A percentile compares a stretch with the other conserved stretches of the same genome.
Conservation (phyloP, 768 basidiomycete species). For the Cantharellus anzutake region DNA sequence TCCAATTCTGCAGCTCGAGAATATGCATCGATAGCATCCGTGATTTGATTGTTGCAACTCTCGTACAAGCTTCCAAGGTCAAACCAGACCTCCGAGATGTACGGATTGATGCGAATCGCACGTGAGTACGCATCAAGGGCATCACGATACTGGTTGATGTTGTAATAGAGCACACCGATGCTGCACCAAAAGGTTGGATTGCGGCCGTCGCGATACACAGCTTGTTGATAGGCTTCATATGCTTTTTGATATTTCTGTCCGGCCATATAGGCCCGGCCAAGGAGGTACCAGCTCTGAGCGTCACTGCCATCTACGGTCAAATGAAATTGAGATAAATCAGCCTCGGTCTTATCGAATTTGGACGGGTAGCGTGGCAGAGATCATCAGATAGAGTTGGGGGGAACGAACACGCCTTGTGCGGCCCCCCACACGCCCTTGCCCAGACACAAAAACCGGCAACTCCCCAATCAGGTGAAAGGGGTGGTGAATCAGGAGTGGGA, state of each 20-base stretch:
- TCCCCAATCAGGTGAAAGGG: neutral
- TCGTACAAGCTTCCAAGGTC: slow-evolving; percentile 95
- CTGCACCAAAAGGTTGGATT: slow-evolving; percentile 99
- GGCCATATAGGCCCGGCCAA: slow-evolving; percentile 97
- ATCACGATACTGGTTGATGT: slow-evolving; percentile 98
- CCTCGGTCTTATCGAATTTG: neutral
- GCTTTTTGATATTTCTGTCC: slow-evolving; percentile 98
- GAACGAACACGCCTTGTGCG: neutral
- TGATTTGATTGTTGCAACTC: slow-evolving; percentile 96
- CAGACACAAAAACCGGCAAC: too few species aligned
- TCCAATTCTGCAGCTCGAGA: slow-evolving; percentile 89
- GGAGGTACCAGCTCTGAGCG: slow-evolving; percentile 96
- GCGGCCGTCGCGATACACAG: slow-evolving; percentile 94
- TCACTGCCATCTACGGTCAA: slow-evolving; percentile 58
- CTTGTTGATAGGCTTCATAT: slow-evolving; percentile 98
- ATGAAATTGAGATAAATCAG: neutral
- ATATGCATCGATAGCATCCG: slow-evolving; percentile 96
- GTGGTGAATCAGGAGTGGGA: neutral
- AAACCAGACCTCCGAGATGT: slow-evolving; percentile 90
- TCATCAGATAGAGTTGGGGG: neutral
- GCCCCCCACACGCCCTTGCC: too few species aligned
- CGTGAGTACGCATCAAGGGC: slow-evolving; percentile 97
- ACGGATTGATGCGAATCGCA: slow-evolving; percentile 96
- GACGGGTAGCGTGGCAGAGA: slow-evolving; percentile 1
- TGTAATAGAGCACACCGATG: slow-evolving; percentile 97